A percentile compares a stretch with the other conserved stretches of the same genome.
These are phyloP conservation scores for Eucalyptus cladocalyx DNA, from an alignment of 345 rosid species.

Conservation along the genomic window DNA sequence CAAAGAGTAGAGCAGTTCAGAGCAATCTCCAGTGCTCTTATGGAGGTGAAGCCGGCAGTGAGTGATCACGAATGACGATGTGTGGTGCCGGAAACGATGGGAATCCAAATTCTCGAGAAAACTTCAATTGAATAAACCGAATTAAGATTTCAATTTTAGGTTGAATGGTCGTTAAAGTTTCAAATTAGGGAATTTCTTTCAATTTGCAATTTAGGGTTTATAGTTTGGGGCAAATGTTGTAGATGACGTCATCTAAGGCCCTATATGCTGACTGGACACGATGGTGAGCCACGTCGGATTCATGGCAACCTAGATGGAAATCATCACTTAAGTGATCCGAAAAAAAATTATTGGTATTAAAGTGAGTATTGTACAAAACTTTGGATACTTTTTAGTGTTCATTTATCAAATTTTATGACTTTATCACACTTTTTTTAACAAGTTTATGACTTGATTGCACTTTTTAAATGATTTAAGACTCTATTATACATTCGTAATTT, in stretches of 20 bases:
- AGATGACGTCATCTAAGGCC: accelerated
- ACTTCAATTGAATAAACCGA: not conserved
- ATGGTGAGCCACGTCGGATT: no score
- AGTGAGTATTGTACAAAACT: no score
- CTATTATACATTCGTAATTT: accelerated
- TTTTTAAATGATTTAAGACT: no score
- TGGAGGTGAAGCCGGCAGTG: not conserved
- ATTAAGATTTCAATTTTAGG: no score
- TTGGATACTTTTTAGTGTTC: accelerated
- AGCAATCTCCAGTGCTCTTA: not conserved
- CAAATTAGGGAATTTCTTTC: no score
- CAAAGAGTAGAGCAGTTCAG: not conserved
- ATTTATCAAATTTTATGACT: accelerated
- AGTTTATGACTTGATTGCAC: no score
- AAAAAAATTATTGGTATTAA: no score
- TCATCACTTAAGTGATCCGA: no score
- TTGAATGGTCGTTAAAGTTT: no score
- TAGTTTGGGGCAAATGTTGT: no score
- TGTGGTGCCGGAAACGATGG: not conserved
- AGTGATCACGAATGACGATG: not conserved
- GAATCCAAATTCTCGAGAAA: not conserved
- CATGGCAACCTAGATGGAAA: no score
- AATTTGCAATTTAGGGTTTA: no score
- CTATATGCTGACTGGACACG: accelerated
- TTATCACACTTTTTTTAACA: accelerated